Percentiles rank a stretch among this genome's conserved stretches.
Conservation (phyloP, 352 stramenopile species). For the Pythium rishiriense region DNA sequence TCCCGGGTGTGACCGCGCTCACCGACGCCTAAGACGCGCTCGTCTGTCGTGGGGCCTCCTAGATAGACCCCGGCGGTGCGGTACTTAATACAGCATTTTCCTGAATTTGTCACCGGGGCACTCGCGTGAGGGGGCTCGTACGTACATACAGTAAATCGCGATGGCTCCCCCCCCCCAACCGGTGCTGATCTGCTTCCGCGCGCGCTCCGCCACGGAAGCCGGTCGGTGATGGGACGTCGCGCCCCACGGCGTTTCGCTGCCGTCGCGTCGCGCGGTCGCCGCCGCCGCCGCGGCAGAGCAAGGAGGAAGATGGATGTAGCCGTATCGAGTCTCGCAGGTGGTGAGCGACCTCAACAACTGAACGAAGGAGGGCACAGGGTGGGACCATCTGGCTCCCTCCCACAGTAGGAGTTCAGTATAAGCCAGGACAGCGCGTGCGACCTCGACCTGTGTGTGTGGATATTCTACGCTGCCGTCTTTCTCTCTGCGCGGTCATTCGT, state of each 20-base stretch:
- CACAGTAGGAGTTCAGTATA: slow-evolving; percentile 8
- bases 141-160: too few relatives aligned
- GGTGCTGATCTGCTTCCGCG: too few relatives aligned
- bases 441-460: too few relatives aligned
- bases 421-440: background rate
- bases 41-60: too few relatives aligned
- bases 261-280: too few relatives aligned
- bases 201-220: background rate
- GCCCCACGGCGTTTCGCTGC: too few relatives aligned
- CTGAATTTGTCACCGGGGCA: too few relatives aligned
- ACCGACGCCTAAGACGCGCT: slow-evolving; percentile 39
- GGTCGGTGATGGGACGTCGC: background rate
- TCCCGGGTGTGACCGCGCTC: slow-evolving; percentile 97
- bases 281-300: too few relatives aligned
- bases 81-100: too few relatives aligned
- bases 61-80: too few relatives aligned
- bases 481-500: background rate
- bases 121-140: too few relatives aligned
- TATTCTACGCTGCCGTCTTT: background rate
- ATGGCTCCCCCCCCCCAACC: too few relatives aligned
- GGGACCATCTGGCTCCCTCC: background rate
- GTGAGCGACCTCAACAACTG: background rate
- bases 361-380: background rate
- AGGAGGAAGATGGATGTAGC: background rate
- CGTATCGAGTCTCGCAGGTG: slow-evolving; percentile 3